phyloP scores from a whole-genome alignment of 805 yeast genomes.

The Starmerella bombi region DNA sequence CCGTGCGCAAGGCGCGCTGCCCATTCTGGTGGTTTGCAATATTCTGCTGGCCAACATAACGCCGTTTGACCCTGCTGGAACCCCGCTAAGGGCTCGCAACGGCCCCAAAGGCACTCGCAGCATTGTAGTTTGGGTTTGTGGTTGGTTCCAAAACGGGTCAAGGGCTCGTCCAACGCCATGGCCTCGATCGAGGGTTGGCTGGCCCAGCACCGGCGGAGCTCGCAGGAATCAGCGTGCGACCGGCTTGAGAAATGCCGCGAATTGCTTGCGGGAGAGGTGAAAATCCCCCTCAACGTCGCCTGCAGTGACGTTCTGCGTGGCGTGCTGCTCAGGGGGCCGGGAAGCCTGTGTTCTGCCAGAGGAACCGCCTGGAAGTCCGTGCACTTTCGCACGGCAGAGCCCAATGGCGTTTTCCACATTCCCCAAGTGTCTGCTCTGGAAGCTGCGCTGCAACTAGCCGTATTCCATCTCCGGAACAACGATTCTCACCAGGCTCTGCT shows the following conservation, averaged over 20 bases:
- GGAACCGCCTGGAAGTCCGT: not conserved
- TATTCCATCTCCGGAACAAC: not conserved
- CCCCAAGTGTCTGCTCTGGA: slow-evolving; percentile 5
- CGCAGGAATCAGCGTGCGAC: not conserved
- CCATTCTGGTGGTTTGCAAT: no score
- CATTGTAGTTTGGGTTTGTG: no score
- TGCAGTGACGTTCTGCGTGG: slow-evolving; percentile 13
- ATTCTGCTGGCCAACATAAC: no score
- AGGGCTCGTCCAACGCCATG: no score
- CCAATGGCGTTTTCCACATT: slow-evolving; percentile 1
- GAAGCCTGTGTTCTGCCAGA: not conserved
- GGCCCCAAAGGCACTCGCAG: no score
- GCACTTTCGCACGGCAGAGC: slow-evolving; percentile 1
- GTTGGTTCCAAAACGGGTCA: no score
- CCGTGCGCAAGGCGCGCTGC: no score
- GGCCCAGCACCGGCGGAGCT: not conserved
- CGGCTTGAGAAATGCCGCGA: not conserved
- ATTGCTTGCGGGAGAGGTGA: slow-evolving; percentile 1
- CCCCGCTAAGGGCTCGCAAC: no score
- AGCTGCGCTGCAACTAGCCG: slow-evolving; percentile 4
- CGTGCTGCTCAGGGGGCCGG: slow-evolving; percentile 3
- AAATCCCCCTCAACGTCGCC: slow-evolving; percentile 14
- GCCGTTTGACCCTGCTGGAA: no score
- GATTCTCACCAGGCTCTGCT: not conserved
- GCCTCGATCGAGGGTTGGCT: no score